phyloP scores from a whole-genome alignment of 2,329 filamentous ascomycete species.

The Colletotrichum sp. region DNA sequence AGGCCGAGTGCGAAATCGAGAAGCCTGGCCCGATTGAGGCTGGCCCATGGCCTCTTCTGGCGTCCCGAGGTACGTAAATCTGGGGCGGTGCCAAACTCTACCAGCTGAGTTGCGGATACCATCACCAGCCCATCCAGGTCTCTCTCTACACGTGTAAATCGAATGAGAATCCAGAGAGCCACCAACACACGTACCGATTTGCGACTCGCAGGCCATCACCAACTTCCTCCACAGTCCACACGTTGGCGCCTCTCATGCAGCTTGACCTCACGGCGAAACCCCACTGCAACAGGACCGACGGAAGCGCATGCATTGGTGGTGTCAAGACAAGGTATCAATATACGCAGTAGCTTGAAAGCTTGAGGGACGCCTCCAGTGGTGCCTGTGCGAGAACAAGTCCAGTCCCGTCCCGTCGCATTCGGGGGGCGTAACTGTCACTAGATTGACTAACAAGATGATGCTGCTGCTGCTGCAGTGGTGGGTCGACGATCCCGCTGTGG shows the following conservation, averaged over 20 bases:
- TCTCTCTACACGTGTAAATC: background rate
- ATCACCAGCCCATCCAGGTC: background rate
- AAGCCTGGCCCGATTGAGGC: background rate
- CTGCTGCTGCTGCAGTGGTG: background rate
- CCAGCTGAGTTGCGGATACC: background rate
- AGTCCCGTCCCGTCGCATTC: background rate
- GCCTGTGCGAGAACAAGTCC: background rate
- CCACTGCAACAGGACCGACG: background rate
- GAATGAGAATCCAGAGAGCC: background rate
- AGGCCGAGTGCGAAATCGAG: background rate
- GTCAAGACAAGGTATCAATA: background rate
- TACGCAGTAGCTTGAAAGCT: background rate
- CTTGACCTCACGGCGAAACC: slow-evolving; percentile 3
- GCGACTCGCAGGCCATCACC: background rate
- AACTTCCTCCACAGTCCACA: background rate
- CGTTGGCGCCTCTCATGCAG: background rate
- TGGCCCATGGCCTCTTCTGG: background rate
- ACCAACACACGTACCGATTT: background rate
- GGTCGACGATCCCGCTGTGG: background rate
- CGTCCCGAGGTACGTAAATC: background rate
- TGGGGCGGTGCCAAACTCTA: slow-evolving; percentile 13
- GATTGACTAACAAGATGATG: background rate
- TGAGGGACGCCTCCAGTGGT: background rate
- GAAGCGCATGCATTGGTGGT: background rate
- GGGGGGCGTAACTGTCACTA: background rate